Conservation (phyloP, 768 basidiomycete species). For the Arthromyces matolae region DNA sequence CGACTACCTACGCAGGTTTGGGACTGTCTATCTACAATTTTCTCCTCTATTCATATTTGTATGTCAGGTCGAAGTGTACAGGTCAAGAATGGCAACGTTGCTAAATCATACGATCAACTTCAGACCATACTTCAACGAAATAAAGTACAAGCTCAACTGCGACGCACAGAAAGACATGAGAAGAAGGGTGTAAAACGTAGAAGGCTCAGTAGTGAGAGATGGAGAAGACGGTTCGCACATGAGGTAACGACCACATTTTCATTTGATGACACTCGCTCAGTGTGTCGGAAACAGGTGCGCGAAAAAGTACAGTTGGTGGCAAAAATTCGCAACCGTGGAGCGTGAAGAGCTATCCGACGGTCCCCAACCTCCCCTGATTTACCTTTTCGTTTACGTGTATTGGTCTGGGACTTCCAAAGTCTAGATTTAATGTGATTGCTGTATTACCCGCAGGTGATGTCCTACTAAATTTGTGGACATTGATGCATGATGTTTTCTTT, state of each 20-base stretch:
- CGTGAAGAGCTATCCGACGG: no score
- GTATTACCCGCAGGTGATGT: no score
- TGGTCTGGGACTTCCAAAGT: no score
- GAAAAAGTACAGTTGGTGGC: slow-evolving; percentile 78
- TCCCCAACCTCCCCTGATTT: no score
- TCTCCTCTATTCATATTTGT: background rate
- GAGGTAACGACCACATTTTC: slow-evolving; percentile 46
- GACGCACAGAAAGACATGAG: slow-evolving; percentile 61
- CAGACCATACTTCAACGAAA: slow-evolving; percentile 52
- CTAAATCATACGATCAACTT: slow-evolving; percentile 45
- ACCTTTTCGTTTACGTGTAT: no score
- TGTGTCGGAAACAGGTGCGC: slow-evolving; percentile 56
- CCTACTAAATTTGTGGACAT: no score
- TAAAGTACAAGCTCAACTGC: slow-evolving; percentile 48
- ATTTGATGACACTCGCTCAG: slow-evolving; percentile 7
- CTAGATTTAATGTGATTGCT: no score
- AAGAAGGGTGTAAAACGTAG: slow-evolving; percentile 80
- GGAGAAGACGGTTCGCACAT: slow-evolving; percentile 76
- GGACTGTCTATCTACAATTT: background rate
- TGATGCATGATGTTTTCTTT: background rate
- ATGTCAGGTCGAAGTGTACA: slow-evolving; percentile 57
- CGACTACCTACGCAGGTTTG: slow-evolving; percentile 52
- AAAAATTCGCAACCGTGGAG: slow-evolving; percentile 73
- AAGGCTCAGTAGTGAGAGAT: slow-evolving; percentile 69
- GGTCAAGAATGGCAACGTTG: slow-evolving; percentile 42